A percentile compares a stretch with the other conserved stretches of the same genome.
phyloP scores from a whole-genome alignment of 2,329 filamentous ascomycete species.

The Fusarium pseudoanthophilum region DNA sequence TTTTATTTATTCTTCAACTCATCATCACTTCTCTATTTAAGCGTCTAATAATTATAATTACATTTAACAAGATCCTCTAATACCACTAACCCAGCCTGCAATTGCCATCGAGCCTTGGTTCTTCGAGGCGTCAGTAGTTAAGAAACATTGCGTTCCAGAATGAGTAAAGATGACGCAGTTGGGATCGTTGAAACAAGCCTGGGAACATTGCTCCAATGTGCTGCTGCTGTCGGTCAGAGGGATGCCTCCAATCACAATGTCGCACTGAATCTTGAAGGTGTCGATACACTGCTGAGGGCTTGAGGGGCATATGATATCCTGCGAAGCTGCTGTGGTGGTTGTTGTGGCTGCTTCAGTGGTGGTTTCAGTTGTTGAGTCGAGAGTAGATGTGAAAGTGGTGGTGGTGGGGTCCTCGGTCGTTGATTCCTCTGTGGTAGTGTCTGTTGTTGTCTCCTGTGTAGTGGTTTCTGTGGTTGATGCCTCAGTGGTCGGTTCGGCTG shows the following conservation, averaged over 20 bases:
- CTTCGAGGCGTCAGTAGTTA: rapidly evolving
- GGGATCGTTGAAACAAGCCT: not conserved
- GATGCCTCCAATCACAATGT: not conserved
- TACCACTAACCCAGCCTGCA: rapidly evolving
- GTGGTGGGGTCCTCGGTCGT: not conserved
- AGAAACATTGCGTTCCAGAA: not conserved
- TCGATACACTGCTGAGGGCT: not conserved
- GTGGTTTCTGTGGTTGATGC: not conserved
- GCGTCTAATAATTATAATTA: not conserved
- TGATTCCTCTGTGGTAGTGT: not conserved
- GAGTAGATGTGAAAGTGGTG: not conserved
- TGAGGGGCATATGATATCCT: not conserved
- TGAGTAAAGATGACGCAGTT: not conserved
- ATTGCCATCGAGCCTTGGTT: rapidly evolving
- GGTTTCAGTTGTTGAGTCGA: not conserved
- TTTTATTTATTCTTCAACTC: not conserved
- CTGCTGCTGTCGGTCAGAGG: rapidly evolving
- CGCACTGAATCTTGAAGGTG: not conserved
- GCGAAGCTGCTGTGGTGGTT: not conserved
- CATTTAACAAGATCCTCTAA: not conserved
- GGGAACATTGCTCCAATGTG: not conserved
- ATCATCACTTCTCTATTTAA: not conserved
- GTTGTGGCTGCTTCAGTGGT: not conserved
- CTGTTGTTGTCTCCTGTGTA: not conserved
- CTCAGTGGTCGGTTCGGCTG: not conserved